A percentile compares a stretch with the other conserved stretches of the same genome.
These are phyloP conservation scores for Kregervanrija fluxuum DNA, from an alignment of 805 yeast species.

Conservation along the genomic window DNA sequence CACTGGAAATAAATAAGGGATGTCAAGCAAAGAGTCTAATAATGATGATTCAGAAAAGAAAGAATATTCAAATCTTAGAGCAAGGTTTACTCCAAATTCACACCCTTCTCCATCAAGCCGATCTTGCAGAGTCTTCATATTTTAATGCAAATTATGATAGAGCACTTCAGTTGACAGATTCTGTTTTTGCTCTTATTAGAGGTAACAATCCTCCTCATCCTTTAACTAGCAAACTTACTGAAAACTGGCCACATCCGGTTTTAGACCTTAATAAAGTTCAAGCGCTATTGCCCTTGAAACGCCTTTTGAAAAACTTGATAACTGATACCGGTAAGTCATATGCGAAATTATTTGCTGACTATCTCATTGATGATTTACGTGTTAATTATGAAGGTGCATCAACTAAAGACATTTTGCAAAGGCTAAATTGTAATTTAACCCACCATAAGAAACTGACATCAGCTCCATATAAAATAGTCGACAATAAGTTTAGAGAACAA, in stretches of 20 bases:
- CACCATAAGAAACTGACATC: slow-evolving; percentile 5
- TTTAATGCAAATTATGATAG: slow-evolving; percentile 39
- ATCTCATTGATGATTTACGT: slow-evolving; percentile 56
- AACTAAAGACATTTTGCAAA: slow-evolving; percentile 39
- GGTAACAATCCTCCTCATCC: slow-evolving; percentile 37
- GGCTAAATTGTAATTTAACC: slow-evolving; percentile 30
- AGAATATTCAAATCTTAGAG: slow-evolving; percentile 57
- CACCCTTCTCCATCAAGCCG: slow-evolving; percentile 37
- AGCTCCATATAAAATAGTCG: background rate
- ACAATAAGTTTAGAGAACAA: background rate
- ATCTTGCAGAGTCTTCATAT: slow-evolving; percentile 41
- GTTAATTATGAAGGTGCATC: slow-evolving; percentile 44
- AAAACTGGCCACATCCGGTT: slow-evolving; percentile 39
- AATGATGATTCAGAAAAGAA: slow-evolving; percentile 42
- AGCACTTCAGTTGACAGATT: slow-evolving; percentile 52
- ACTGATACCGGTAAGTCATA: slow-evolving; percentile 66
- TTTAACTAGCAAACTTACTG: slow-evolving; percentile 24
- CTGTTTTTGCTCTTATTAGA: slow-evolving; percentile 49
- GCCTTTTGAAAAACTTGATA: slow-evolving; percentile 47
- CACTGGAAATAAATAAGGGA: slow-evolving; percentile 43
- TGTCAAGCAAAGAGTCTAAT: slow-evolving; percentile 43
- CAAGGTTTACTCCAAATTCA: slow-evolving; percentile 51
- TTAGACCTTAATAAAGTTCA: slow-evolving; percentile 38
- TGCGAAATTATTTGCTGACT: slow-evolving; percentile 46
- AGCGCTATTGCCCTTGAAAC: slow-evolving; percentile 44